Evolutionary conservation across 2,329 filamentous ascomycete species (phyloP).

Genomic region (Stagonosporopsis tanaceti): DNA sequence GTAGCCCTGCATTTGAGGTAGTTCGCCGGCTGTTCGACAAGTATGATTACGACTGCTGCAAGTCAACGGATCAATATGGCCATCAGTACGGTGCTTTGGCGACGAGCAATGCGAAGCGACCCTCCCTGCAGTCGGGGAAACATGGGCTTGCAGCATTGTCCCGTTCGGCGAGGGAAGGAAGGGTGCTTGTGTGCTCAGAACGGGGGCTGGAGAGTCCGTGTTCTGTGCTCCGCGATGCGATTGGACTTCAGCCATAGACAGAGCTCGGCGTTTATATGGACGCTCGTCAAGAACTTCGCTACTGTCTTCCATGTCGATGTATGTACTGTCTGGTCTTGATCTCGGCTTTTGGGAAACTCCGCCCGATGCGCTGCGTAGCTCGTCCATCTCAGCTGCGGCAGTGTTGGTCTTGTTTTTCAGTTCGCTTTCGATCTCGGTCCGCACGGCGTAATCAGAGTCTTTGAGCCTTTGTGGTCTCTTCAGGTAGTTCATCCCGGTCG

Average conservation of each 20-base stretch:
- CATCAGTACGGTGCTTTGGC: slow-evolving; percentile 5
- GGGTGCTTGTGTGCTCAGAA: neutral
- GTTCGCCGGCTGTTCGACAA: neutral
- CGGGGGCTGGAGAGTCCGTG: neutral
- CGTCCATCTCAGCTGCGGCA: neutral
- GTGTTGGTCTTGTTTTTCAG: neutral
- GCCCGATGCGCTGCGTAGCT: neutral
- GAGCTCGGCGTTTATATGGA: slow-evolving; percentile 15
- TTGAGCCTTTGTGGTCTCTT: slow-evolving; percentile 34
- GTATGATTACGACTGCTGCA: neutral
- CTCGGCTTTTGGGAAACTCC: neutral
- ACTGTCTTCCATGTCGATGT: slow-evolving; percentile 20
- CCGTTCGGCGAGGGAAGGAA: neutral
- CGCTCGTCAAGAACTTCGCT: slow-evolving; percentile 9
- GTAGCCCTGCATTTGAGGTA: neutral
- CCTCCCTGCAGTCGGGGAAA: neutral
- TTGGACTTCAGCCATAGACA: neutral
- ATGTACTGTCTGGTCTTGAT: too few species aligned
- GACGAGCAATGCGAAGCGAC: neutral
- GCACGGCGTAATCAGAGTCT: slow-evolving; percentile 29
- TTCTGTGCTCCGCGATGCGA: neutral
- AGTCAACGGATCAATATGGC: slow-evolving; percentile 6
- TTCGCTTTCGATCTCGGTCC: neutral
- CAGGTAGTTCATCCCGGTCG: slow-evolving; percentile 29
- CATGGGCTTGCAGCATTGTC: too few species aligned